Evolutionary conservation across 1,139 yeast genomes (phyloP).

Genomic region (Debaryomyces sp.): DNA sequence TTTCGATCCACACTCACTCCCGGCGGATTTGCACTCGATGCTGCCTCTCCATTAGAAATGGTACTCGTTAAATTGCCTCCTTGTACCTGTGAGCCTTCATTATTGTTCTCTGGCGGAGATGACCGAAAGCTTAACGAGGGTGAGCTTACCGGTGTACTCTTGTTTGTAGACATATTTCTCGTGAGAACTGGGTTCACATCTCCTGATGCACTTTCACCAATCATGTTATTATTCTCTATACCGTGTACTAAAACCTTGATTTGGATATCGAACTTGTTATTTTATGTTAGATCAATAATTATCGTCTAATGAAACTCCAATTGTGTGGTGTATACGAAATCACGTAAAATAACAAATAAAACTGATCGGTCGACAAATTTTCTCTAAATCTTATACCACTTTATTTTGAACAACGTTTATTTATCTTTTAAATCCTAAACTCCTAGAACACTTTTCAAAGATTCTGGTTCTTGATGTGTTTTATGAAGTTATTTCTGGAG

Average conservation of each 20-base stretch:
- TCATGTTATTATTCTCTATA: background rate
- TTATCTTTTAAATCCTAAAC: background rate
- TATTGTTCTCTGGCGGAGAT: slow-evolving; percentile 12
- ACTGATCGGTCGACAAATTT: background rate
- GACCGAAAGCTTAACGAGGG: slow-evolving; percentile 18
- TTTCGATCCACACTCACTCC: background rate
- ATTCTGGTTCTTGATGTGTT: background rate
- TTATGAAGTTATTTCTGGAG: background rate
- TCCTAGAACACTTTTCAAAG: background rate
- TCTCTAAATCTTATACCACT: background rate
- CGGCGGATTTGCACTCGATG: background rate
- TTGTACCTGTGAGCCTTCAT: background rate
- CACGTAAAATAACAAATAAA: background rate
- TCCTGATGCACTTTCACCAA: slow-evolving; percentile 1
- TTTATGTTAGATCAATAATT: slow-evolving; percentile 2
- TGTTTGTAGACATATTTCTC: slow-evolving; percentile 11
- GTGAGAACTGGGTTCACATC: background rate
- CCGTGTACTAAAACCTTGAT: background rate
- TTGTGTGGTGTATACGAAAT: slow-evolving; percentile 3
- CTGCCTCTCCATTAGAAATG: slow-evolving; percentile 6
- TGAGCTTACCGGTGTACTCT: slow-evolving; percentile 11
- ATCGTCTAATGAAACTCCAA: slow-evolving; percentile 1
- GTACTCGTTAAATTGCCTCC: background rate
- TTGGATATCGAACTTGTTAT: background rate
- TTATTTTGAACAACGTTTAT: background rate